Base-by-base conservation (phyloP, 2,329 filamentous ascomycete species). In the Fusarium subtropicale region DNA sequence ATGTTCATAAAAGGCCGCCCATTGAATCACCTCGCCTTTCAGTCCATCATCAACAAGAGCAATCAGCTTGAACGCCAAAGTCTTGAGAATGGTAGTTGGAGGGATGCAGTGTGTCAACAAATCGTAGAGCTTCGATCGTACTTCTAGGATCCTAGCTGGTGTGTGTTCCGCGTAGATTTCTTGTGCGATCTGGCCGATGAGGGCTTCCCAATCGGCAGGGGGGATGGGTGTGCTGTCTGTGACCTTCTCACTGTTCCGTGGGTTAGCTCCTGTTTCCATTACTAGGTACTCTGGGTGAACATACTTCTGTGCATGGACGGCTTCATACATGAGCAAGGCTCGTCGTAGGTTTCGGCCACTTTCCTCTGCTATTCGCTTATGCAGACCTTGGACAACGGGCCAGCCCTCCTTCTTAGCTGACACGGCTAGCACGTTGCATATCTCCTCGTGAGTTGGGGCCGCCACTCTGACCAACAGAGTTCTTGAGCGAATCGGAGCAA, bases 1-100 rank as follows among this genome's bases (percentile, higher is more conserved):
- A 79, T 99, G 96, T 80, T 99, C 97, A 79, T 97, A 99, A 76
- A 97, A 98, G 0, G 96, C 94, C 7, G 93, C 92, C 96, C 96
- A 99, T 77, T 91, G 93, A 71, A 99, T 92, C 7, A 99, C 91
- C 60, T 99, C 95, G 3, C 91, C 89, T 80, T 97, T 98, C 52
- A 99, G 82, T 26, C 87, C 90, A 77, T 97, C 94, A 74, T 98
- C 95, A 56, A 97, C 92, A 76, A 92, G 88, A 1, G 90, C 87
- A 73, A 98, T 90, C 24, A 99, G 86, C 80, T 97, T 97, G 84
- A 97, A 98, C 0, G 95, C 97, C 64, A 99, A 85, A 0, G 93
- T 97, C 83, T 97, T 97, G 74, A 99, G 86, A 68, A 99, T 94
- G 1, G 92, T 97, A 0, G 95, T 97, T 3, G 96, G 88, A 16